Base-by-base conservation (phyloP, 169 alveolate genomes). In the Plasmodium gonderi region DNA sequence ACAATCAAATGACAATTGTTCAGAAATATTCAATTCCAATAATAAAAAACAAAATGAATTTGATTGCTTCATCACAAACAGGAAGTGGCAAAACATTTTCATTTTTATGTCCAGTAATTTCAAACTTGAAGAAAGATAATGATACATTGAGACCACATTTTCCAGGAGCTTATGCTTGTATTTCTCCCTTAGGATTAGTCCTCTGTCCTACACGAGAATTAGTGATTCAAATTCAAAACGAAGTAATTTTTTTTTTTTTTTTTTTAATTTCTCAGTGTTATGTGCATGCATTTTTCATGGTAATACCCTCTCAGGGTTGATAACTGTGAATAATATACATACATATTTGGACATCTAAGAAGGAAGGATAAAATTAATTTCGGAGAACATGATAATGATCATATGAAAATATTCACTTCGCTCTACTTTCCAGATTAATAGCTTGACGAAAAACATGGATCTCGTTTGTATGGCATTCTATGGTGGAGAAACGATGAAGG, bases 61-160 rank as follows among this genome's bases (percentile, higher is more conserved):
- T 98, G 79, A 96, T 98, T 96, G 99, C 99, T 1, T 97, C 99
- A 91, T 99, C 99, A 0, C 99, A 98, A 83, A 98, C 99, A n/a
- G 99, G 99, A 6, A 97, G 99, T 29, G 99, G 99, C 0, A 99
- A 99, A 91, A 99, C 99, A 0, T 99, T 99, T 12, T 99, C 99
- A 3, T 99, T 98, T 95, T 91, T 99, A 67, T 94, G 98, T 17
- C 99, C 99, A 0, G 96, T 98, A 17, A 96, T 99, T 40, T 97
- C 97, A 47, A 96, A 96, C 38, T 94, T 97, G 97, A 92, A 96
- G 40, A 69, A 26, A 69, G 92, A 82, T 9, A 72, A 72, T 5
- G 77, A 82, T 23, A 69, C 77, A 31, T 20, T 82, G 20, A 26
- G 92, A 17, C 92, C 92, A 23, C 82, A 82, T 49, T 82, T 82